Evolutionary conservation across 306 rosid genomes (phyloP), one percentile per base, ranked within the genome.

Genomic region (Sesbania bispinosa): DNA sequence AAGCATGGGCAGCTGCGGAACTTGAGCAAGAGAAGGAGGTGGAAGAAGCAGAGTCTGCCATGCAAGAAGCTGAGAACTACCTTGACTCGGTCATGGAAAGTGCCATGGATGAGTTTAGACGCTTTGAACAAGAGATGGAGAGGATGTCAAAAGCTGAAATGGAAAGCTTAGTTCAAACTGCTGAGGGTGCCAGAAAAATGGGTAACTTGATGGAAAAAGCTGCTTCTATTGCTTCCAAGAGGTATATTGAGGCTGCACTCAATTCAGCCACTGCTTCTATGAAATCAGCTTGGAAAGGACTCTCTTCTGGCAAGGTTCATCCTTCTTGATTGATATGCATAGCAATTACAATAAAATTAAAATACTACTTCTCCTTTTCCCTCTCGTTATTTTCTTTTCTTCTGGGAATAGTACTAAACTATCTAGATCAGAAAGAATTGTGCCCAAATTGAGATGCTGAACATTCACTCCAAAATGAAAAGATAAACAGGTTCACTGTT

Each of bases 251-350:
- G 69, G 95, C 96, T 16, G 92, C 95, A 0, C 27, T 88, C 6
- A 88, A 79, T 77, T 83, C 97, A 0, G 97, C 99, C 3, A 80
- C 95, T 65, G 84, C 97, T 82, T 86, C 99, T 30, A 86, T 91
- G 96, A 92, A 84, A 85, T 82, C 99, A 0, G 96, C 97, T 50
- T 86, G 95, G 96, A 94, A 86, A 71, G 94, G 92, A 13, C 21
- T 90, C 35, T 86, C 98, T 9, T 62, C 90, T 4, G 73, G 70
- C 16, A 94, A 85, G 85, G 97, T 94, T 77, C 99, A 94, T 79
- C 99, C 99, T 79, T 87, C 97, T 29, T 65, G 58, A 65, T n/a
- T n/a, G n/a, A n/a, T n/a, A n/a, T n/a, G n/a, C n/a, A n/a, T n/a
- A n/a, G n/a, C n/a, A n/a, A n/a, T n/a, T n/a, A n/a, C n/a, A n/a